These are phyloP conservation scores for Ophiorrhiza pumila DNA, from an alignment of 257 asterid species.

Conservation along the genomic window DNA sequence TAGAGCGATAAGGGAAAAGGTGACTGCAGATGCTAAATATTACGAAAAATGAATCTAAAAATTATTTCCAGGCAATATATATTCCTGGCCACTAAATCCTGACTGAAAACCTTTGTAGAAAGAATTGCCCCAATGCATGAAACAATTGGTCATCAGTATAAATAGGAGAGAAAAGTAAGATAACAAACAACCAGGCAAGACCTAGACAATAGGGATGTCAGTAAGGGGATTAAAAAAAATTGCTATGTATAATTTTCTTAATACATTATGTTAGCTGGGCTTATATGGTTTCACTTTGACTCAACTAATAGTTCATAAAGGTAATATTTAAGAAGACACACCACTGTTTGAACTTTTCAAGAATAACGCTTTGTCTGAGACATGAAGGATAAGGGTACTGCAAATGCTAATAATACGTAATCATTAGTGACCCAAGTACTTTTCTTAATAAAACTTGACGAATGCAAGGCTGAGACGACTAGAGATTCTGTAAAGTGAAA, in stretches of 20 bases:
- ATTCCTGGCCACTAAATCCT: too few species aligned
- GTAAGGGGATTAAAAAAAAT: not conserved
- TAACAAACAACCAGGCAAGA: not conserved
- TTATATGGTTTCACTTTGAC: not conserved
- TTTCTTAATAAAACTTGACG: not conserved
- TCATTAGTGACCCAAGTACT: not conserved
- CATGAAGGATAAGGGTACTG: not conserved
- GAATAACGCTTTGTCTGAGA: not conserved
- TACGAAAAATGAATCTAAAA: too few species aligned
- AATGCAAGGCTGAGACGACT: not conserved
- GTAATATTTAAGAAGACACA: not conserved
- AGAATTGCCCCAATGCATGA: not conserved
- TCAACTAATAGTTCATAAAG: not conserved
- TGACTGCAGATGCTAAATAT: too few species aligned
- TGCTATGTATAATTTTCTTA: not conserved
- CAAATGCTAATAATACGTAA: not conserved
- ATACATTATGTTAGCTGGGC: not conserved
- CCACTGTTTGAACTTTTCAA: not conserved
- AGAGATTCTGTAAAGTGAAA: not conserved
- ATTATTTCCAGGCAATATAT: too few species aligned
- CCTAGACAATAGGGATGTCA: not conserved
- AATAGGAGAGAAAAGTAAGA: not conserved
- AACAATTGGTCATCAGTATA: not conserved
- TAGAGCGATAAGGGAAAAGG: too few species aligned
- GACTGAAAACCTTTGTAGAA: too few species aligned